Percentiles rank a stretch among this genome's conserved stretches.
Evolutionary conservation across 1,284 basidiomycete species (phyloP).

Genomic region (Pascua guehoae): DNA sequence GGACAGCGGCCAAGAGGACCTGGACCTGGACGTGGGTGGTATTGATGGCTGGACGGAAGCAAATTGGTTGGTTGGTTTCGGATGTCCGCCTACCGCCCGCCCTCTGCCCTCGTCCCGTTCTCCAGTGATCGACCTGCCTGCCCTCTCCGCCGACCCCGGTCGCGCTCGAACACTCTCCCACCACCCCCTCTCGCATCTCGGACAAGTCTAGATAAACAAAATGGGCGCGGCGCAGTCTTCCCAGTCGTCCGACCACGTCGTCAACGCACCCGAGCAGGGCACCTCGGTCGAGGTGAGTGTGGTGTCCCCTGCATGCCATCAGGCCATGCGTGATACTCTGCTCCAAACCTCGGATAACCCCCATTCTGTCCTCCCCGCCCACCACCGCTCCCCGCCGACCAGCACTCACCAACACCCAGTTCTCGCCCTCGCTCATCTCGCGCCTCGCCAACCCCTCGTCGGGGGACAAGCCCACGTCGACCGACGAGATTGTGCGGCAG

Average conservation of each 20-base stretch:
- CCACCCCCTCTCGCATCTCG: too few relatives aligned
- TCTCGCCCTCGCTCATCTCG: slow-evolving; percentile 44
- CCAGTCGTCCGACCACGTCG: slow-evolving; percentile 41
- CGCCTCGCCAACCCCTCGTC: slow-evolving; percentile 32
- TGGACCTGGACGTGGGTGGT: too few relatives aligned
- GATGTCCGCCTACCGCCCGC: too few relatives aligned
- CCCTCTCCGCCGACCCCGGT: too few relatives aligned
- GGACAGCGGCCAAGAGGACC: too few relatives aligned
- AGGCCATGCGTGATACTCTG: too few relatives aligned
- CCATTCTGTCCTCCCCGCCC: background rate
- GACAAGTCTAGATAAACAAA: background rate
- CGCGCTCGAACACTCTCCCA: too few relatives aligned
- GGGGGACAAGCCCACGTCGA: slow-evolving; percentile 9
- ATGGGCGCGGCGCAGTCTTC: slow-evolving; percentile 44
- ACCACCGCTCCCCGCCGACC: background rate
- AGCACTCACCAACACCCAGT: slow-evolving; percentile 21
- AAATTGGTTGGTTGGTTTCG: too few relatives aligned
- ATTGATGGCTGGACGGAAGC: too few relatives aligned
- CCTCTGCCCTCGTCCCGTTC: too few relatives aligned
- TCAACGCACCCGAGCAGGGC: slow-evolving; percentile 35
- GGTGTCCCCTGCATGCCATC: background rate
- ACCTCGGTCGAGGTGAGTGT: slow-evolving; percentile 44
- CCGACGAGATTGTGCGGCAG: slow-evolving; percentile 43
- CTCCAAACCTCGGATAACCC: background rate
- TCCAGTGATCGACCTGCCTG: too few relatives aligned